Conservation (phyloP, 371 early-diverging fungal species). For the Mucor lusitanicus region DNA sequence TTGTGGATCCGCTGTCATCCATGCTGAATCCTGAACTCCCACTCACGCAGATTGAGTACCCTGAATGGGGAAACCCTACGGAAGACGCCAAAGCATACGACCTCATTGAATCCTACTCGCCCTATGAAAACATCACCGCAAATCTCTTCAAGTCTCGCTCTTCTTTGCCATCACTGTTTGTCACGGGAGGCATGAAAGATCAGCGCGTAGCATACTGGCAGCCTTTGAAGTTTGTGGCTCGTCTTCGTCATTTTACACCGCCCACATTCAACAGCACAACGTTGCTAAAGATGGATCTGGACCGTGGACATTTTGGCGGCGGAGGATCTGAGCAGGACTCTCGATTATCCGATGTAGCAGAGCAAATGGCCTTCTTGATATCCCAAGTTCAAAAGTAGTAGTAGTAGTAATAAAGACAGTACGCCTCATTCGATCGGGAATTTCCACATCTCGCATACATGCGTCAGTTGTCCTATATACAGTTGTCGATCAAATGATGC, state of each 20-base stretch:
- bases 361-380: slow-evolving; percentile 55
- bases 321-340: slow-evolving; percentile 45
- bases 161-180: slow-evolving; percentile 63
- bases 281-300: slow-evolving; percentile 45
- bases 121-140: slow-evolving; percentile 73
- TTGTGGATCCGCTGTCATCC: slow-evolving; percentile 81
- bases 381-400: slow-evolving; percentile 44
- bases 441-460: neutral
- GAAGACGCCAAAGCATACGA: slow-evolving; percentile 54
- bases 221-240: slow-evolving; percentile 74
- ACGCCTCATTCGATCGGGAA: neutral
- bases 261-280: slow-evolving; percentile 9
- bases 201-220: slow-evolving; percentile 81
- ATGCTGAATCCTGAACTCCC: slow-evolving; percentile 80
- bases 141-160: neutral
- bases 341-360: slow-evolving; percentile 48
- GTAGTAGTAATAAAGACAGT: neutral
- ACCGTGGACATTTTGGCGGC: slow-evolving; percentile 62
- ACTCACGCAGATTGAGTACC: slow-evolving; percentile 74
- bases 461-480: neutral
- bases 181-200: slow-evolving; percentile 79
- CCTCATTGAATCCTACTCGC: slow-evolving; percentile 68
- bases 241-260: slow-evolving; percentile 37
- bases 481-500: neutral
- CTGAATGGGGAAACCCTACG: slow-evolving; percentile 88